Evolutionary conservation across 2,329 filamentous ascomycete genomes (phyloP).

Genomic region (Trichoderma koningiopsis): DNA sequence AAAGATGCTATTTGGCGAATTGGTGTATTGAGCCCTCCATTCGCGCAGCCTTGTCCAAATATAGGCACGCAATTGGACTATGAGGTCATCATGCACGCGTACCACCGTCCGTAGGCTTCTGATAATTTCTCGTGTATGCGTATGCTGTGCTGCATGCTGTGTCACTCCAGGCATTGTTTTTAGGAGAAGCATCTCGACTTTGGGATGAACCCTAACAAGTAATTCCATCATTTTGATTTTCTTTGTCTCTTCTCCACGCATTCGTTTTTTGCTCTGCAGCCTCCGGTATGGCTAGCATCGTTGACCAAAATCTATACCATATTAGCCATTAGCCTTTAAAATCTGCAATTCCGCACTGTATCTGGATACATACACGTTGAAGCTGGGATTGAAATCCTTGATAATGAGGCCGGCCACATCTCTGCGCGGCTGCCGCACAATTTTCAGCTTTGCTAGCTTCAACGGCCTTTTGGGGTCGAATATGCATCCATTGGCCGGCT

Average conservation of each 20-base stretch:
- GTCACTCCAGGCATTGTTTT: neutral
- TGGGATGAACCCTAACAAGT: neutral
- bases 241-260: neutral
- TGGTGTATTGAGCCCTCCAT: neutral
- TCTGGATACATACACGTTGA: neutral
- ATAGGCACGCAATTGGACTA: conserved; percentile 11
- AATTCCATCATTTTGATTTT: neutral
- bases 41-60: conserved; percentile 16
- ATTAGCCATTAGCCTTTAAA: neutral
- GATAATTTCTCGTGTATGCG: conserved; percentile 11
- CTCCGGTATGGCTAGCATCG: neutral
- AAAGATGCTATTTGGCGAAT: neutral
- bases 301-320: neutral
- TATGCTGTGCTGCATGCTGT: neutral
- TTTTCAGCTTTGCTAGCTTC: conserved; percentile 17
- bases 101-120: neutral
- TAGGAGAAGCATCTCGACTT: neutral
- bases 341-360: neutral
- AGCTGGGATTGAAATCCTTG: conserved; percentile 12
- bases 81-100: conserved; percentile 17
- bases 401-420: conserved; percentile 12
- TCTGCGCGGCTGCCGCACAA: conserved; percentile 3
- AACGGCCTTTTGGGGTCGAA: conserved; percentile 7
- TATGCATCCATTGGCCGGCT: neutral
- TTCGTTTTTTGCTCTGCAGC: no score